Evolutionary conservation across 345 rosid species (phyloP).

Genomic region (Geranium brycei): DNA sequence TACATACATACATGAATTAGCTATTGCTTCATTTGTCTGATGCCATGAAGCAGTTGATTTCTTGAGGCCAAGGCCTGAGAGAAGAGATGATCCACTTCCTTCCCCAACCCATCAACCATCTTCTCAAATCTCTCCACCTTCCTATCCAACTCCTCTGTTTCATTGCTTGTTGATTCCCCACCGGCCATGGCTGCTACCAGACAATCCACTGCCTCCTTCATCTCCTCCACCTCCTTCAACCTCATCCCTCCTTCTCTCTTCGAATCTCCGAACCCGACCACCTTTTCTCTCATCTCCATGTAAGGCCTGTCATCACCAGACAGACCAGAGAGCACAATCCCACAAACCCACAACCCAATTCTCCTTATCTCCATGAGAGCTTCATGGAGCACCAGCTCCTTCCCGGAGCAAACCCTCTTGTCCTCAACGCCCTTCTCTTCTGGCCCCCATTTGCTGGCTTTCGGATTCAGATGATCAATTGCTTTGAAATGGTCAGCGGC

Average conservation of each 20-base stretch:
- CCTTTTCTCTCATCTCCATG: constrained; percentile 23
- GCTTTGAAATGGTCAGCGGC: constrained; percentile 26
- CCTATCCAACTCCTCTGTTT: constrained; percentile 28
- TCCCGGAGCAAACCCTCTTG: constrained; percentile 13
- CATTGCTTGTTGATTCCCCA: constrained; percentile 7
- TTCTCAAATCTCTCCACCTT: constrained; percentile 30
- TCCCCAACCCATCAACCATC: constrained; percentile 23
- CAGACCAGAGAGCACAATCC: constrained; percentile 27
- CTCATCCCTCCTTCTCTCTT: constrained; percentile 10
- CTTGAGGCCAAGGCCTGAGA: constrained; percentile 31
- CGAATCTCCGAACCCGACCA: constrained; percentile 11
- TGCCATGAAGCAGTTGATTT: constrained; percentile 32
- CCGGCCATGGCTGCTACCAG: constrained; percentile 24
- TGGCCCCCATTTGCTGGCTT: background rate
- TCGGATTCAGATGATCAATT: constrained; percentile 11
- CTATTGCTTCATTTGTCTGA: constrained; percentile 15
- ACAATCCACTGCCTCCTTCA: constrained; percentile 29
- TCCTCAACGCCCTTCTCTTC: constrained; percentile 1
- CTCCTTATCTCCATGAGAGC: constrained; percentile 34
- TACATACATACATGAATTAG: background rate
- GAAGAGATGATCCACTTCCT: constrained; percentile 37
- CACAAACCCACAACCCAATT: constrained; percentile 32
- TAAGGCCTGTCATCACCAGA: constrained; percentile 28
- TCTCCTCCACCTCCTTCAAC: constrained; percentile 33
- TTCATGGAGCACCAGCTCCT: constrained; percentile 24